Base-by-base conservation (phyloP, 805 yeast species). In the Kuraishia capsulata region DNA sequence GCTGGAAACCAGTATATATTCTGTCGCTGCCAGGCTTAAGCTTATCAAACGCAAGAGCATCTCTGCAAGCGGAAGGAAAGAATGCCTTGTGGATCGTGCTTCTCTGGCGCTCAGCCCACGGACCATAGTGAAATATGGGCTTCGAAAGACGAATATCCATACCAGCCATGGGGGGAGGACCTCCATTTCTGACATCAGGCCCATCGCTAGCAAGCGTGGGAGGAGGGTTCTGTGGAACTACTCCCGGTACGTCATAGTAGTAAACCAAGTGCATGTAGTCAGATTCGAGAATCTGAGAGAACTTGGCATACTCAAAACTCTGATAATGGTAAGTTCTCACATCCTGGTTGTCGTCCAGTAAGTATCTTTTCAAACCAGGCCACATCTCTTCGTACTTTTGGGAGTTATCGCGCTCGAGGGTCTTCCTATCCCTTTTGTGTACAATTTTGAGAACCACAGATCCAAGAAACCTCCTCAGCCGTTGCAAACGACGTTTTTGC, bases 41-140 rank as follows among this genome's bases (percentile, higher is more conserved):
- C 4, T 38, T 36, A 17, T 42, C 42, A 4, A 54, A 53, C 0
- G 77, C 71, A 9, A 49, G 48, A 3, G 76, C 59, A 48, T 87
- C 85, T 35, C 79, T 59, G 20, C 81, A 73, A 9, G 76, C 53
- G 0, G 70, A 54, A 0, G 98, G 98, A 40, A 81, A 75, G 19
- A 92, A 61, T 59, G 79, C 61, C 13, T 65, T 59, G 40, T 81
- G 88, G 8, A 89, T 50, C 2, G 78, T 71, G 2, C 66, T 67
- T 14, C 95, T 56, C 55, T 92, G 95, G 28, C 90, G 75, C 42
- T 92, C 95, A 0, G 96, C 84, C 96, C 97, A 90, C 0, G 98
- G 95, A 0, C 98, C 98, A 52, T 86, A 89, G 47, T 81, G 81
- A 1, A 87, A 60, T 0, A 84, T 78, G 0, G 87, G 77, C 39